Evolutionary conservation across 2,329 filamentous ascomycete species (phyloP), one percentile per base, ranked within the genome.

Genomic region (Neobulgaria alba): DNA sequence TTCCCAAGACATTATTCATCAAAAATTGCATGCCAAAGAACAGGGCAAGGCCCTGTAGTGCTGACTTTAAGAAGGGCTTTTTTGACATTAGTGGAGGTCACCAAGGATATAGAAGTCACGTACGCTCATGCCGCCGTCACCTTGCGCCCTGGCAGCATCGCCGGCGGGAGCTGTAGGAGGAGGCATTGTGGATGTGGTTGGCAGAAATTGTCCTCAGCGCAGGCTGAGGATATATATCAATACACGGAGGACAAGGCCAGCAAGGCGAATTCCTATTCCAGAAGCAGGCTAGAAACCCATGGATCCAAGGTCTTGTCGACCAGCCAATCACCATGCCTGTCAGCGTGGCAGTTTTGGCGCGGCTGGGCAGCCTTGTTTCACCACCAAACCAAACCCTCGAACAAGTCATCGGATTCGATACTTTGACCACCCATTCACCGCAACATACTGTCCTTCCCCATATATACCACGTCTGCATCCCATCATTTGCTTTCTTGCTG

Each of bases 21-120:
- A 72, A 55, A 42, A 74, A 61, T 57, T 82, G 78, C 60, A 79
- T 66, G 39, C 68, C 75, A 29, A 61, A 43, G 48, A 79, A 66
- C 59, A 75, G 80, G 55, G 77, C 63, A 43, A 67, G 65, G 20
- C 69, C 65, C 36, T 73, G 73, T 44, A 77, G 62, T 29, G 70
- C 53, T 15, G 57, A 59, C 40, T 56, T 59, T 41, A 61, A 40
- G 39, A 55, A 46, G 5, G 57, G 51, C 57, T 60, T 18, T n/a
- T 31, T 17, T 14, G n/a, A 34, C 10, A 5, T 7, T n/a, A 33
- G 42, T 18, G 41, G 43, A 36, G 31, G n/a, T 34, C n/a, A 5
- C 10, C n/a, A 15, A 5, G 17, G 12, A 10, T 34, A 12, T 26
- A 12, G 14, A 23, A 29, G 21, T 20, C 35, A 47, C 56, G 46